Conservation (phyloP, 768 basidiomycete species). For the Boletus bicolor region DNA sequence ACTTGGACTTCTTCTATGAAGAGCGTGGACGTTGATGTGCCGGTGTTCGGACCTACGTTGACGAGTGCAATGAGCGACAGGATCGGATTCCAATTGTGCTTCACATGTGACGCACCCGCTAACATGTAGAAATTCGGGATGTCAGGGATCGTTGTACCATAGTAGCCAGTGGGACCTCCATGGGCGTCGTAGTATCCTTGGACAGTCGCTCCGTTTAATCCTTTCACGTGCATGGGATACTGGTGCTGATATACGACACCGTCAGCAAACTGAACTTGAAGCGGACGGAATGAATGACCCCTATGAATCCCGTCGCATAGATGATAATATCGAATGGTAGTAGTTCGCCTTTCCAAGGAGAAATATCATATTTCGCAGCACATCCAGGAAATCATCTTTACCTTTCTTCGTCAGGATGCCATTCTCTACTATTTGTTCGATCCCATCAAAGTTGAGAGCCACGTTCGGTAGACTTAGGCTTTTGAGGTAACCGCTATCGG, state of each 20-base stretch:
- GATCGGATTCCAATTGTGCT: not conserved
- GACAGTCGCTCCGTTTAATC: conserved; percentile 21
- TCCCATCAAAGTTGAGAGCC: conserved; percentile 25
- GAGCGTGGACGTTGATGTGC: conserved; percentile 23
- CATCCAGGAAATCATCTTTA: not conserved
- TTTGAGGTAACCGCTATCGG: conserved; percentile 27
- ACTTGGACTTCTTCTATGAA: conserved; percentile 32
- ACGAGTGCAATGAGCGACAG: not conserved
- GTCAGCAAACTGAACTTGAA: not conserved
- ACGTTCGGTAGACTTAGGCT: conserved; percentile 23
- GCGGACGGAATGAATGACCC: conserved; percentile 16
- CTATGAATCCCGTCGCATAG: conserved; percentile 33
- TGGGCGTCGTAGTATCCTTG: conserved; percentile 28
- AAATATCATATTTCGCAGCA: not conserved
- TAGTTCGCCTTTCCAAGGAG: conserved; percentile 21
- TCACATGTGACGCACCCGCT: conserved; percentile 19
- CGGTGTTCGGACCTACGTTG: conserved; percentile 26
- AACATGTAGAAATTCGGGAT: conserved; percentile 39
- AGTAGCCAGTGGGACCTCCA: conserved; percentile 35
- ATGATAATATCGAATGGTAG: conserved; percentile 34
- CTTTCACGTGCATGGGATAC: conserved; percentile 24
- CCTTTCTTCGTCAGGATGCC: conserved; percentile 28
- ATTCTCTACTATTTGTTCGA: conserved; percentile 14
- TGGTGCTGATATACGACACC: conserved; percentile 13
- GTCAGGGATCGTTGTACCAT: conserved; percentile 31